Evolutionary conservation across 768 basidiomycete species (phyloP).

Genomic region (Pulveroboletus sp.): DNA sequence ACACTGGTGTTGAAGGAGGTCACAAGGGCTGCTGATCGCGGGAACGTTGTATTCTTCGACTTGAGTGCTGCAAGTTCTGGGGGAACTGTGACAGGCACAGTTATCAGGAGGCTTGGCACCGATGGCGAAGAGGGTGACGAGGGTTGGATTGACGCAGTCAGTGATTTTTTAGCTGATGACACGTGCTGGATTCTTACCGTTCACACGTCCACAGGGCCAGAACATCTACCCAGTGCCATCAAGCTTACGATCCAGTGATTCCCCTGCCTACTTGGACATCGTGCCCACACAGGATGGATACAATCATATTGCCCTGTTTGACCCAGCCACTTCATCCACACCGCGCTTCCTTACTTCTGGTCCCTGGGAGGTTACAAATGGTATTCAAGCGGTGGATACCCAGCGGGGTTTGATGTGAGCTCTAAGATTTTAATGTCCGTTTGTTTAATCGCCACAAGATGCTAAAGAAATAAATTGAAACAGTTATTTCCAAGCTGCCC

Average conservation of each 20-base stretch:
- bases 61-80: conserved; percentile 29
- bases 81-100: conserved; percentile 38
- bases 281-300: conserved; percentile 78
- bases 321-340: conserved; percentile 58
- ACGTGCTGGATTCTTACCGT: conserved; percentile 9
- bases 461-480: conserved; percentile 17
- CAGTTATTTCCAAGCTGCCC: conserved; percentile 87
- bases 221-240: conserved; percentile 54
- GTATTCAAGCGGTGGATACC: conserved; percentile 68
- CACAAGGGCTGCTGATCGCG: conserved; percentile 75
- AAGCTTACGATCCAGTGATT: conserved; percentile 36
- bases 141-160: conserved; percentile 90
- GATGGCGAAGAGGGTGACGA: conserved; percentile 84
- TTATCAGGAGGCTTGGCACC: conserved; percentile 75
- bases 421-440: conserved; percentile 31
- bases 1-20: conserved; percentile 82
- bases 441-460: conserved; percentile 14
- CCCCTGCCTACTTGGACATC: conserved; percentile 83
- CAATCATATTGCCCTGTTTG: conserved; percentile 91
- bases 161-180: conserved; percentile 26
- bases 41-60: conserved; percentile 77
- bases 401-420: conserved; percentile 67
- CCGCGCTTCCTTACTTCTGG: conserved; percentile 86
- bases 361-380: conserved; percentile 82
- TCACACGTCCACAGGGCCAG: conserved; percentile 45